Evolutionary conservation across 2,329 filamentous ascomycete genomes (phyloP).

Genomic region (Calcarisporium arbuscula): DNA sequence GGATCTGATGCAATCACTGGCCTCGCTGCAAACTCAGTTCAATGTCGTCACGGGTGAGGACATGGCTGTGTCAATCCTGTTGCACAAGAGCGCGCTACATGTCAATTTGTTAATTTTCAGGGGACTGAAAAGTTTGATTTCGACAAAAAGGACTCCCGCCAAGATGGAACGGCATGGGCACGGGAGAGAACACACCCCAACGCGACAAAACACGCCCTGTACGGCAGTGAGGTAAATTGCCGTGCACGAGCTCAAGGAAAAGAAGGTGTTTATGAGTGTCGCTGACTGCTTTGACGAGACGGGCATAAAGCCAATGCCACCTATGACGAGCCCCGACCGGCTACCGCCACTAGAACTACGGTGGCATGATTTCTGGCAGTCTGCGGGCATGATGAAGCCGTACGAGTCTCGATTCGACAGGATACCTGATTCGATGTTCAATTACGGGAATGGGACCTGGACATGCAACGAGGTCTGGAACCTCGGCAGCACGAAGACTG

Average conservation of each 20-base stretch:
- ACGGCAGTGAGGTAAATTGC: constrained; percentile 16
- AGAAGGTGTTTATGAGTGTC: constrained; percentile 19
- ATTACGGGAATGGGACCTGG: constrained; percentile 13
- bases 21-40: constrained; percentile 17
- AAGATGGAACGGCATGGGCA: constrained; percentile 22
- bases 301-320: constrained; percentile 17
- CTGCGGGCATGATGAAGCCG: constrained; percentile 11
- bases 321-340: constrained; percentile 2
- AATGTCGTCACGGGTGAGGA: constrained; percentile 23
- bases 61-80: constrained; percentile 20
- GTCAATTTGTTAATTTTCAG: constrained; percentile 21
- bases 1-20: constrained; percentile 23
- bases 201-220: constrained; percentile 18
- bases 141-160: constrained; percentile 18
- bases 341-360: constrained; percentile 10
- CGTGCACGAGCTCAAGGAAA: constrained; percentile 21
- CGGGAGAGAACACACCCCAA: constrained; percentile 16
- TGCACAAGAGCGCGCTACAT: constrained; percentile 17
- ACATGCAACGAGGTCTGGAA: constrained; percentile 21
- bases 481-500: constrained; percentile 14
- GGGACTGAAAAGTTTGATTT: constrained; percentile 25
- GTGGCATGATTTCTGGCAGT: constrained; percentile 19
- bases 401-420: constrained; percentile 15
- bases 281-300: constrained; percentile 21
- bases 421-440: constrained; percentile 17